Base-by-base conservation (phyloP, 345 rosid species). In the Eucalyptus curtisii region DNA sequence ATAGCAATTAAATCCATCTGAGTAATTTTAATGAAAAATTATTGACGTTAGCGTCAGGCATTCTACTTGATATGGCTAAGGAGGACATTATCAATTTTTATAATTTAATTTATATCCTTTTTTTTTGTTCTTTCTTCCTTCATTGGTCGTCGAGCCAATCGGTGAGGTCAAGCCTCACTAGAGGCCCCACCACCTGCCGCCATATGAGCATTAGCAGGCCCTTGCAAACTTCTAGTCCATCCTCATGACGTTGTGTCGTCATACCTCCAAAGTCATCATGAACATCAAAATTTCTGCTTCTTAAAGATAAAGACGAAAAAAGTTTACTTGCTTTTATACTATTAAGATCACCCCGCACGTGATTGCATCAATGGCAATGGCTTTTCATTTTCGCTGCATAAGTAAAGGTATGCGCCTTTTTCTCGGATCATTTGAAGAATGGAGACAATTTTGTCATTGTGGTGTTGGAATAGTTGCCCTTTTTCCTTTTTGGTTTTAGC, bases 11-110 rank as follows among this genome's bases (percentile, higher is more conserved):
- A 55, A 10, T 24, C 3, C 27, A 55, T 55, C 3, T 0, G 1
- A 55, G 9, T 9, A 55, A 55, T 55, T 24, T 55, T 24, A 10
- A 24, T 0, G 10, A 22, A 24, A 55, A 24, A 55, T 55, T 9
- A 25, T 2, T 10, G 0, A 24, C 0, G 3, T 9, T 9, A 6
- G 2, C 6, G 1, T 4, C 1, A 0, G 10, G 0, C 13, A 55
- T 55, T 10, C 1, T 4, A 55, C 6, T 0, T 24, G 0, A 55
- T 2, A 10, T 9, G 5, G 0, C 0, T 4, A 1, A 24, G 6
- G 1, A 22, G 1, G 3, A 10, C 1, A 22, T 24, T 4, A 12
- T 22, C 61, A 55, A 55, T 24, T 55, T 55, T 24, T 55, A 22
- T 24, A 9, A 24, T 55, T 8, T 22, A 7, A 3, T 52, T 52